Conservation (phyloP, 805 yeast species). For the Trichomonascus vanleenenianus region DNA sequence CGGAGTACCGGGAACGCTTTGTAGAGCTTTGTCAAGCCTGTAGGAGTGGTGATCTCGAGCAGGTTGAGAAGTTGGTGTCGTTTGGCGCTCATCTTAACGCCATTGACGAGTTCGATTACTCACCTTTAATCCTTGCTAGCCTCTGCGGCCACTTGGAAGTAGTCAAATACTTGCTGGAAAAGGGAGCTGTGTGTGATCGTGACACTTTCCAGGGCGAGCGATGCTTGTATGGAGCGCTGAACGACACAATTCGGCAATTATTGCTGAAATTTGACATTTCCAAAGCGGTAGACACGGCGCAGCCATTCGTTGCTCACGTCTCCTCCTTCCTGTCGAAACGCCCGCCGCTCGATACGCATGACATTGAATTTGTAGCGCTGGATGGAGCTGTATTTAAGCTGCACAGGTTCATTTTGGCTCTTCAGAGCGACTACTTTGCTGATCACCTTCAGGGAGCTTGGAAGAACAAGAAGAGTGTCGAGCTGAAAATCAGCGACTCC, state of each 20-base stretch:
- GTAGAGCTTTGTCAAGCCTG: constrained; percentile 55
- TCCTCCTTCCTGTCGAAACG: constrained; percentile 36
- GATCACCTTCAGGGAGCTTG: constrained; percentile 24
- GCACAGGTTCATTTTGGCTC: constrained; percentile 23
- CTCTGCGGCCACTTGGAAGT: constrained; percentile 65
- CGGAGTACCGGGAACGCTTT: constrained; percentile 8
- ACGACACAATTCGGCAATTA: constrained; percentile 52
- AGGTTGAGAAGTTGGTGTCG: constrained; percentile 49
- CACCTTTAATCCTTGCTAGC: constrained; percentile 67
- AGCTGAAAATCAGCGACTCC: constrained; percentile 10
- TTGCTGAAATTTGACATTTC: constrained; percentile 55
- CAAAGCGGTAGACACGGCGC: constrained; percentile 55
- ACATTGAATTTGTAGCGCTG: constrained; percentile 17
- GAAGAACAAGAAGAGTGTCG: constrained; percentile 16
- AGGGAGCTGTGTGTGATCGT: constrained; percentile 72
- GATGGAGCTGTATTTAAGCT: constrained; percentile 6
- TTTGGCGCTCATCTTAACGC: constrained; percentile 47
- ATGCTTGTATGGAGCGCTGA: constrained; percentile 72
- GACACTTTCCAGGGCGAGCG: constrained; percentile 78
- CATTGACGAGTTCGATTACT: constrained; percentile 65
- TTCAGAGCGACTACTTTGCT: constrained; percentile 27
- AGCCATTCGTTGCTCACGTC: constrained; percentile 68
- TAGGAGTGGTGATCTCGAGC: constrained; percentile 57
- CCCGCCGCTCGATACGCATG: constrained; percentile 20
- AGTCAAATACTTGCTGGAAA: constrained; percentile 50